Base-by-base conservation (phyloP, 78 protist genomes). In the Dictyostelium intermedium region DNA sequence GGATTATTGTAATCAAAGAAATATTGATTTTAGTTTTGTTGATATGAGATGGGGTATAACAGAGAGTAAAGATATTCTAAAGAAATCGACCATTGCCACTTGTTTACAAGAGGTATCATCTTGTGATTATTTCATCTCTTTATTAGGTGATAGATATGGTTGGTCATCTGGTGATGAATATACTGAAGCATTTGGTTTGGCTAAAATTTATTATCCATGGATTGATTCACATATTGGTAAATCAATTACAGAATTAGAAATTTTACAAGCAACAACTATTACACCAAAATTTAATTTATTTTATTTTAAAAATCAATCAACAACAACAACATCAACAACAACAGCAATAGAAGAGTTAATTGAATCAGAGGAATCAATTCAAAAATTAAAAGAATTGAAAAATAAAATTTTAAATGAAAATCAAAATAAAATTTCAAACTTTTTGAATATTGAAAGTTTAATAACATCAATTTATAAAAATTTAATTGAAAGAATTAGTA, bases 11-110 rank as follows among this genome's bases (percentile, higher is more conserved):
- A 23, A 72, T 50, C 32, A 63, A 14, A 37, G 82, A 14, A 45
- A 34, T 30, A 69, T 89, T 35, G 94, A 89, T 8, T 89, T 89
- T 50, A 76, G 41, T 13, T 69, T 69, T 80, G 87, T 89, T 18
- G 94, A 89, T 80, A 50, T 89, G 37, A 37, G 94, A 30, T 89
- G 94, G 94, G 94, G 94, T 47, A 43, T 89, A 3, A n/a, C 87
- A 7, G 32, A 76, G 20, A 41, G 30, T 35, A 84, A 63, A 43
- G 73, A 89, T 9, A n/a, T 83, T 18, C 30, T 47, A 35, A 69
- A 74, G 25, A 45, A 43, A 18, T 77, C 81, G 13, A 45, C 93
- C 1, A 87, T 87, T 30, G 53, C 81, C 30, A 87, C 93, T 3
- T 89, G 94, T 66, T 23, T 89, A 23, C 34, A 80, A 23, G 94